These are phyloP conservation scores for Pestalotiopsis sp. DNA, from an alignment of 2,329 filamentous ascomycete species.

Conservation along the genomic window DNA sequence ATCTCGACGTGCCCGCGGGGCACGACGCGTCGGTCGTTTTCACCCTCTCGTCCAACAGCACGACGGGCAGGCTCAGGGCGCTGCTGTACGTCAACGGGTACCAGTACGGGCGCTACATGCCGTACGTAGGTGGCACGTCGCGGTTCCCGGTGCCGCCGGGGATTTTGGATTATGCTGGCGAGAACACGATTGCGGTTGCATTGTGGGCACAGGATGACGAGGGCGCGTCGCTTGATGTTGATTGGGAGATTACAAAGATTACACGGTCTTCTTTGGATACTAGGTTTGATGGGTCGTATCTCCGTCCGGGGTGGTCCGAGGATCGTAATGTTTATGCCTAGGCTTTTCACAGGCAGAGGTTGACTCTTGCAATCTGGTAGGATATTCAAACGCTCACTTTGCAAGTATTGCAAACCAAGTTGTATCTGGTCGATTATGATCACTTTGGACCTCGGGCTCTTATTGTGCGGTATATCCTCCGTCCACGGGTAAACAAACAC, in stretches of 20 bases:
- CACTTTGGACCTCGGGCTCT: too few relatives aligned
- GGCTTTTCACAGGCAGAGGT: too few relatives aligned
- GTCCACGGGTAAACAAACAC: slow-evolving; percentile 12
- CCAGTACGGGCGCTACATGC: slow-evolving; percentile 63
- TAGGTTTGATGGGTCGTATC: neutral
- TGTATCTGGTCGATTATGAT: too few relatives aligned
- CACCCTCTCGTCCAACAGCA: neutral
- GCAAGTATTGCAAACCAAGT: too few relatives aligned
- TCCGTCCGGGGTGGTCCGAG: neutral
- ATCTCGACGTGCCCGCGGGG: slow-evolving; percentile 51
- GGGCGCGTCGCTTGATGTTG: slow-evolving; percentile 55
- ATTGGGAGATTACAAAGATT: neutral
- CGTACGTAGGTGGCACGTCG: slow-evolving; percentile 75
- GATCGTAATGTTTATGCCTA: neutral
- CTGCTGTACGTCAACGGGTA: slow-evolving; percentile 77
- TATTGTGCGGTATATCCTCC: slow-evolving; percentile 10
- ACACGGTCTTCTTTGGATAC: neutral
- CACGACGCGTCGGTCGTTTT: slow-evolving; percentile 61
- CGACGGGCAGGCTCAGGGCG: slow-evolving; percentile 38
- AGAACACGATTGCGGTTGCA: slow-evolving; percentile 69
- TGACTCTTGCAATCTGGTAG: too few relatives aligned
- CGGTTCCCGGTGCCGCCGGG: slow-evolving; percentile 74
- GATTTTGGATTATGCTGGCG: slow-evolving; percentile 69
- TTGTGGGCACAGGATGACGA: slow-evolving; percentile 68
- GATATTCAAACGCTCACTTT: too few relatives aligned